Evolutionary conservation across 371 early-diverging fungal species (phyloP), one percentile per base, ranked within the genome.

Genomic region (Zychaea mexicana): DNA sequence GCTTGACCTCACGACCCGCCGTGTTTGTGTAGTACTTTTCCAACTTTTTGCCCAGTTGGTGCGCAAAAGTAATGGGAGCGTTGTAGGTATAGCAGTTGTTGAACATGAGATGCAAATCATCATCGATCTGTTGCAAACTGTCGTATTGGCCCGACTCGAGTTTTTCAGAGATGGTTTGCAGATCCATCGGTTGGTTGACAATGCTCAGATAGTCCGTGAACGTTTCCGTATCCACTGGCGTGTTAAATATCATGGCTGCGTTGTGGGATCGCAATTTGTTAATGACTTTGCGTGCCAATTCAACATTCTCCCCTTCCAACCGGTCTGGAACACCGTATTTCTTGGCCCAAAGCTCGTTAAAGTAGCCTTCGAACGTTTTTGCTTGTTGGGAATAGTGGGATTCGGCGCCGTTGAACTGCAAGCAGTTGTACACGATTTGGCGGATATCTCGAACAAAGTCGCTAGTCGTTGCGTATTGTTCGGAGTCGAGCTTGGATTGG

Each of bases 131-230:
- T n/a, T 76, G 72, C 33, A 83, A 53, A 2, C 56, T 64, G 0
- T 71, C 52, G 63, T 91, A 91, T 60, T 68, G 62, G 17, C 78
- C 77, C 8, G 65, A 61, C 19, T 94, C 95, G 0, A 99, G 69
- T 56, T 90, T 92, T 59, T 84, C 83, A 65, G 83, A 86, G 39
- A 99, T 90, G 1, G 99, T 99, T 24, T 88, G 84, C 26, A 98
- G 65, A 72, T 99, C 99, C 96, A 99, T 99, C 9, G 99, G 99
- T 38, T 88, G 64, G 63, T 91, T 95, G 68, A 99, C 87, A 42
- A 96, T 80, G 0, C 81, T 78, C 6, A 77, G 80, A 74, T 99
- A 99, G 61, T 88, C 88, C 0, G 98, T 97, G 24, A 98, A 89
- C 33, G 88, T 84, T 28, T 92, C 83, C 5, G 90, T 88, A 74